Base-by-base conservation (phyloP, 352 stramenopile species). In the Peronospora farinosa region DNA sequence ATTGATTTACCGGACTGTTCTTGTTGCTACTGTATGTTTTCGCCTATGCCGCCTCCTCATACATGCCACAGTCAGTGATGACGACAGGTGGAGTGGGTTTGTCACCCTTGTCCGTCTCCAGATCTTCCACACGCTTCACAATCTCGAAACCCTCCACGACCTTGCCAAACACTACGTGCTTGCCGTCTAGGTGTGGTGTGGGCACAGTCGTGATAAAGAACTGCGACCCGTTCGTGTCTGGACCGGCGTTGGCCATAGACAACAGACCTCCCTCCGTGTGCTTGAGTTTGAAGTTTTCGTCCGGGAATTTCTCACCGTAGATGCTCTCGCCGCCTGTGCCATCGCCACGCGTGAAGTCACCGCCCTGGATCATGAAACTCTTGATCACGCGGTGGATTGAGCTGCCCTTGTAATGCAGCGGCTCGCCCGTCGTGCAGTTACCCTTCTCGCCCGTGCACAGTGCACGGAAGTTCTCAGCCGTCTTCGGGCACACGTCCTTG, bases 221-320 rank as follows among this genome's bases (percentile, higher is more conserved):
- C 85, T 98, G 95, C 48, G 88, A 98, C 40, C 95, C 92, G 67
- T 98, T 98, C 50, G 95, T 98, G 65, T 92, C 88, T 30, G 95
- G 93, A 16, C 95, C 94, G 9, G 92, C 85, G 77, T 98, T 98
- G 1, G 95, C 95, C 95, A 98, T 98, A 32, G 91, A 98, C 42
- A 98, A 67, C 46, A 97, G 78, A 13, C 95, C 96, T 39, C 86
- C 68, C 52, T 96, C 86, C 57, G 88, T 96, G 75, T 99, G 96
- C 63, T 97, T 98, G 36, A 98, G 72, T n/a, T 75, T 64, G 69
- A 99, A 98, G 78, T 98, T 99, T 72, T 99, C 96, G 71, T 98
- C 96, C 32, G 74, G 78, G 73, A 97, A 96, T 64, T 97, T 97
- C 56, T 96, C 85, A 42, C 88, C 90, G 65, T 93, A 96, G 36